Percentiles rank a stretch among this genome's conserved stretches.
Conservation (phyloP, 1,284 basidiomycete genomes). For the Rhodotorula sp. region DNA sequence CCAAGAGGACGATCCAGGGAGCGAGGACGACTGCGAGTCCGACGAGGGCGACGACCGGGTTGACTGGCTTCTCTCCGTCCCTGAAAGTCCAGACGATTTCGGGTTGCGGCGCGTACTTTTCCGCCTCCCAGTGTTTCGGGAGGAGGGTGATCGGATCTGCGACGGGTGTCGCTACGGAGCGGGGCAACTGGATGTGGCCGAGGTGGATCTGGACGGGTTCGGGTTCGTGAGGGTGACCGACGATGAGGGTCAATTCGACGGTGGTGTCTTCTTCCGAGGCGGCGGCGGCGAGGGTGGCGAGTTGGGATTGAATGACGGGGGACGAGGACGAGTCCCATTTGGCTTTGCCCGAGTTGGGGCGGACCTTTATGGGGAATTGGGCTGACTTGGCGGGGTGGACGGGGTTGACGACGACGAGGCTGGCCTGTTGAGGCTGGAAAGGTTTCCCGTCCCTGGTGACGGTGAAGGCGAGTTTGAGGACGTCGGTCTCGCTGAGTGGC, state of each 20-base stretch:
- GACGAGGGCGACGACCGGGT: conserved; percentile 1
- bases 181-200: conserved; percentile 30
- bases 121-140: conserved; percentile 28
- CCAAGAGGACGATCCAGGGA: conserved; percentile 26
- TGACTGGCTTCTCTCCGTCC: conserved; percentile 21
- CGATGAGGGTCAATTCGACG: conserved; percentile 28
- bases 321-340: conserved; percentile 29
- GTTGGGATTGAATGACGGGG: neutral
- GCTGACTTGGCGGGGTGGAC: conserved; percentile 6
- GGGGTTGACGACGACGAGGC: conserved; percentile 15
- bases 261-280: conserved; percentile 1
- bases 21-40: conserved; percentile 25
- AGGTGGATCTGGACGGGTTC: conserved; percentile 26
- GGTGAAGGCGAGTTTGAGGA: conserved; percentile 33
- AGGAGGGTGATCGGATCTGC: neutral
- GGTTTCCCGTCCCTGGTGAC: conserved; percentile 9
- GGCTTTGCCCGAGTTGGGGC: conserved; percentile 24
- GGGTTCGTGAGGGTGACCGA: conserved; percentile 17
- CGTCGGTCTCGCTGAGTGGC: conserved; percentile 15
- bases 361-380: conserved; percentile 23
- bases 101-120: conserved; percentile 18
- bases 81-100: conserved; percentile 30
- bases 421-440: conserved; percentile 30
- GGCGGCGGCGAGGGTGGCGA: conserved; percentile 25
- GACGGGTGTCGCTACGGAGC: neutral